Evolutionary conservation across 177 flowering plant genomes (phyloP).

Genomic region (Vitis hybrid): DNA sequence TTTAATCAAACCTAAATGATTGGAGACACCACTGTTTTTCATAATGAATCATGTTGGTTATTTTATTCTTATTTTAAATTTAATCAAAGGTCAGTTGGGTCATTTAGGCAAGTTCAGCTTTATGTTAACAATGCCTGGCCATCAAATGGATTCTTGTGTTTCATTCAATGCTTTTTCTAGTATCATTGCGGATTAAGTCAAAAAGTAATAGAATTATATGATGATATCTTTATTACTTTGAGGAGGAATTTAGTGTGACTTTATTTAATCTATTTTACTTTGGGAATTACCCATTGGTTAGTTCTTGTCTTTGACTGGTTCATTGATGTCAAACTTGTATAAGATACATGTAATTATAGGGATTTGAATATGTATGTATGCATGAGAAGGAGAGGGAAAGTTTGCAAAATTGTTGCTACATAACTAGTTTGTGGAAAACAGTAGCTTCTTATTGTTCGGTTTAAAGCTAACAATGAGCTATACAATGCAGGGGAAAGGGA

Average conservation of each 20-base stretch:
- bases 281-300: background rate
- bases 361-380: too few species aligned
- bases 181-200: conserved; percentile 11
- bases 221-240: conserved; percentile 5
- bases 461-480: too few species aligned
- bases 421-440: too few species aligned
- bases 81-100: background rate
- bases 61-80: background rate
- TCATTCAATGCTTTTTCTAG: conserved; percentile 11
- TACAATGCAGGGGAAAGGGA: too few species aligned
- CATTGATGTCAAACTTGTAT: background rate
- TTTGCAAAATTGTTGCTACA: too few species aligned
- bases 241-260: background rate
- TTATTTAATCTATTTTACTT: conserved; percentile 2
- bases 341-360: background rate
- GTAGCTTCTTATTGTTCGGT: too few species aligned
- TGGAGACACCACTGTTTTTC: background rate
- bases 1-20: background rate
- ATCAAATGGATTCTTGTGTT: conserved; percentile 10
- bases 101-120: too few species aligned
- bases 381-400: too few species aligned
- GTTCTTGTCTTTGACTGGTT: conserved; percentile 7
- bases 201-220: conserved; percentile 9
- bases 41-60: background rate
- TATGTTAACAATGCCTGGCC: too few species aligned